phyloP scores from a whole-genome alignment of 208 protist species.

The Trypanosoma vivax region DNA sequence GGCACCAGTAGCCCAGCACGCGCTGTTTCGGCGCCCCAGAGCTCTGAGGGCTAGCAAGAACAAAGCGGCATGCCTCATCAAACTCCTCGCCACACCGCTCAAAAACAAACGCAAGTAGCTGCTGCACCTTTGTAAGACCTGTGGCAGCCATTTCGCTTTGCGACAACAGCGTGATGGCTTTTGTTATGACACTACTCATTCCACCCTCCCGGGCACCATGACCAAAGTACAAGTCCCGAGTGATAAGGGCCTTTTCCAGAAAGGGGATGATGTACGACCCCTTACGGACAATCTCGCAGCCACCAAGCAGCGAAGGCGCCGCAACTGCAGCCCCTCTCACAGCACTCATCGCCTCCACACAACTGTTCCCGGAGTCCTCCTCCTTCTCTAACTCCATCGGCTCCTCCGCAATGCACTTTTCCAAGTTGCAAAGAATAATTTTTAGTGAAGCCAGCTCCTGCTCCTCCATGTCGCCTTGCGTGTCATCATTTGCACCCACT shows the following conservation, averaged over 20 bases:
- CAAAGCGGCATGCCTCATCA: conserved; percentile 48
- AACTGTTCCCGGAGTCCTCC: neutral
- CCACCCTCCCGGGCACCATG: conserved; percentile 14
- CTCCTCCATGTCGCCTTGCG: conserved; percentile 29
- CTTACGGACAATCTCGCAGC: conserved; percentile 47
- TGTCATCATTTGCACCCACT: neutral
- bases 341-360: neutral
- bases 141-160: conserved; percentile 49
- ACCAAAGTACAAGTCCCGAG: conserved; percentile 52
- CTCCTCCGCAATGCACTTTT: conserved; percentile 40
- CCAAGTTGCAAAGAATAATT: conserved; percentile 52
- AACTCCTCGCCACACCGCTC: conserved; percentile 12
- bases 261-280: conserved; percentile 64
- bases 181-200: conserved; percentile 56
- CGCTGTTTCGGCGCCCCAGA: conserved; percentile 9
- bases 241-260: conserved; percentile 67
- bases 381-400: conserved; percentile 7
- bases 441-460: conserved; percentile 74
- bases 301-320: too few relatives aligned
- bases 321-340: too few relatives aligned
- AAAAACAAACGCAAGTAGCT: conserved; percentile 72
- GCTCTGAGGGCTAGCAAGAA: conserved; percentile 32
- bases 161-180: conserved; percentile 49
- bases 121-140: conserved; percentile 61
- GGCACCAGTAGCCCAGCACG: conserved; percentile 89